Evolutionary conservation across 2,329 filamentous ascomycete genomes (phyloP), one percentile per base, ranked within the genome.

Genomic region (Ustulina deusta): DNA sequence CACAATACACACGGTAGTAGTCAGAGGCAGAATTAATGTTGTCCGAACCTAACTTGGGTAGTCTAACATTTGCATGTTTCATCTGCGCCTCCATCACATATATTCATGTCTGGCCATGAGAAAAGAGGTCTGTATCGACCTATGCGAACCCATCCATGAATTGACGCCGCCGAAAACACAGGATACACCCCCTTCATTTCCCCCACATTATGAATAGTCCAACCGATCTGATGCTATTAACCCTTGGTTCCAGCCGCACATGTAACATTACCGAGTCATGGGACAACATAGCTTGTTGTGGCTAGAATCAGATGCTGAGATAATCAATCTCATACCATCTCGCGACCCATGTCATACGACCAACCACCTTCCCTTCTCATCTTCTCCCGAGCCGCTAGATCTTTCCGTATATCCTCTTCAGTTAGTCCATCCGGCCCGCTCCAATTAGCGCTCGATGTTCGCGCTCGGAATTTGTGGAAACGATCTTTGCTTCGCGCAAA

Each of bases 391-490:
- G 89, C 89, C 70, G 90, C 89, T 70, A 89, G 82, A 81, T 94
- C 92, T 72, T 85, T 88, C 56, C 85, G 83, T 75, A 93, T 90
- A 78, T 94, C 92, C 67, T 92, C 91, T 69, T 91, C 88, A 0
- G 91, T 86, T 73, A 99, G 84, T 61, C 85, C 82, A 74, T 99
- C 97, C 2, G 91, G 85, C 62, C 93, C 87, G 76, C 88, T 91
- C 96, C 96, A 99, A 81, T 97, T 97, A 40, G 97, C 97, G 80
- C 93, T 97, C 74, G 93, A 97, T 5, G 95, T 97, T 63, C 96
- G 88, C 59, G 93, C 90, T 20, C 97, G 89, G 85, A 97, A 98
- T 77, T 93, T 93, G 83, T 93, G 92, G 79, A 92, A 89, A 71
- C 91, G 85, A 63, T 95, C 93, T 79, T 94, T 94, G 80, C 92